Conservation (phyloP, 257 asterid genomes). For the Rhazya stricta region DNA sequence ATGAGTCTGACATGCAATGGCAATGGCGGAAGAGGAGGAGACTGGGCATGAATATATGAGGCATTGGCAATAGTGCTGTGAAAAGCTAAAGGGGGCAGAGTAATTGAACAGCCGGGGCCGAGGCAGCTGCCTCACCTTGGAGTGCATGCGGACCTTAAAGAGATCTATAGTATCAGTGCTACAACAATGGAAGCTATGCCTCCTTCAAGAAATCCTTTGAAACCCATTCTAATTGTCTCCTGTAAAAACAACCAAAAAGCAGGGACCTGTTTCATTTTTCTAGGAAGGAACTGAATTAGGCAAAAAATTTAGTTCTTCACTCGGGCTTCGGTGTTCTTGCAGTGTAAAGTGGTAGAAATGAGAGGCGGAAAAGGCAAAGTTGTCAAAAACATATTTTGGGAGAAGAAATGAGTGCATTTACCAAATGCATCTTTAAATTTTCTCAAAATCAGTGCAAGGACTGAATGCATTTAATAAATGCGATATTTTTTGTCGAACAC, state of each 20-base stretch:
- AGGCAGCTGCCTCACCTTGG: slow-evolving; percentile 50
- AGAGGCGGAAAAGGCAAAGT: too few species aligned
- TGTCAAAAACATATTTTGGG: too few species aligned
- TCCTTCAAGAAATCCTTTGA: slow-evolving; percentile 85
- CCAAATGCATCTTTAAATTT: too few species aligned
- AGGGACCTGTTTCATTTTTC: neutral
- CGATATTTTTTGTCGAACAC: too few species aligned
- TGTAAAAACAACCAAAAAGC: neutral
- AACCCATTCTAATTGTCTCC: slow-evolving; percentile 67
- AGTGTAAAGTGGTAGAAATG: too few species aligned
- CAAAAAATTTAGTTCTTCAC: neutral
- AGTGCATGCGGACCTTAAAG: slow-evolving; percentile 84
- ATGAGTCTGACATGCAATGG: slow-evolving; percentile 59
- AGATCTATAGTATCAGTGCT: slow-evolving; percentile 78
- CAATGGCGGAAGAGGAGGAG: slow-evolving; percentile 32
- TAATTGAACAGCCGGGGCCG: slow-evolving; percentile 20
- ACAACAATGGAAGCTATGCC: slow-evolving; percentile 82
- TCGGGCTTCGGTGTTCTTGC: too few species aligned
- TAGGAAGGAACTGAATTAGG: neutral
- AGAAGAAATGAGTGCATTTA: too few species aligned
- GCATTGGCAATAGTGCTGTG: slow-evolving; percentile 22
- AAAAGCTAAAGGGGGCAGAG: slow-evolving; percentile 65
- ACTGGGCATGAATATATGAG: slow-evolving; percentile 25
- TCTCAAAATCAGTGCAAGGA: too few species aligned
- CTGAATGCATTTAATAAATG: too few species aligned